Evolutionary conservation across 2,329 filamentous ascomycete species (phyloP).

Genomic region (Trichophyton schoenleinii): DNA sequence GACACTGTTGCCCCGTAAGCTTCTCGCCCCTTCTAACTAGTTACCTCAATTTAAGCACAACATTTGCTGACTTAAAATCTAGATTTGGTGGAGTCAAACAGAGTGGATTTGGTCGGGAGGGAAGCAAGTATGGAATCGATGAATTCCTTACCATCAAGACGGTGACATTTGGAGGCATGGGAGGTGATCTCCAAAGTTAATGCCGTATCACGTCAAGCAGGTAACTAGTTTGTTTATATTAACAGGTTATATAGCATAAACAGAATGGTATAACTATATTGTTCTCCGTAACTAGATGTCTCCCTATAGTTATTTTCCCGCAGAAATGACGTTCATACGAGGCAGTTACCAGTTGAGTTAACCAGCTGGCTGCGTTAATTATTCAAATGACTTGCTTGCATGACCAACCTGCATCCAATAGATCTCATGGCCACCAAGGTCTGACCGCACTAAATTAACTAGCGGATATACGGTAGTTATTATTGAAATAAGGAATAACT

Average conservation of each 20-base stretch:
- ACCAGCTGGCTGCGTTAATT: too few relatives aligned
- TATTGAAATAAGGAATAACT: background rate
- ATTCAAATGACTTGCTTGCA: background rate
- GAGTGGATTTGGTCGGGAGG: slow-evolving; percentile 69
- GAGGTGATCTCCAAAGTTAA: slow-evolving; percentile 36
- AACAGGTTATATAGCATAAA: background rate
- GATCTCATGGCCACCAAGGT: background rate
- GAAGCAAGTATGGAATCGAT: slow-evolving; percentile 61
- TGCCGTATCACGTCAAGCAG: background rate
- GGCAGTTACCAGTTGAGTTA: too few relatives aligned
- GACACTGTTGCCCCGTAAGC: slow-evolving; percentile 40
- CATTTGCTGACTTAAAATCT: background rate
- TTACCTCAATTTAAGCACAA: background rate
- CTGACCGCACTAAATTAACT: background rate
- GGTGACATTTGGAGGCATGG: slow-evolving; percentile 52
- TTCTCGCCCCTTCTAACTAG: background rate
- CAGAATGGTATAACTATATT: background rate
- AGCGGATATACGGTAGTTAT: background rate
- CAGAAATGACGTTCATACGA: background rate
- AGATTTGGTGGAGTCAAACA: slow-evolving; percentile 74
- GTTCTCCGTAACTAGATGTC: too few relatives aligned
- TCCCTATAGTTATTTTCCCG: background rate
- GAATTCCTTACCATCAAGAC: slow-evolving; percentile 68
- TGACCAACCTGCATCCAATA: background rate
- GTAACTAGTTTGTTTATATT: background rate